Base-by-base conservation (phyloP, 2,329 filamentous ascomycete genomes). In the Stylonectria norvegica region DNA sequence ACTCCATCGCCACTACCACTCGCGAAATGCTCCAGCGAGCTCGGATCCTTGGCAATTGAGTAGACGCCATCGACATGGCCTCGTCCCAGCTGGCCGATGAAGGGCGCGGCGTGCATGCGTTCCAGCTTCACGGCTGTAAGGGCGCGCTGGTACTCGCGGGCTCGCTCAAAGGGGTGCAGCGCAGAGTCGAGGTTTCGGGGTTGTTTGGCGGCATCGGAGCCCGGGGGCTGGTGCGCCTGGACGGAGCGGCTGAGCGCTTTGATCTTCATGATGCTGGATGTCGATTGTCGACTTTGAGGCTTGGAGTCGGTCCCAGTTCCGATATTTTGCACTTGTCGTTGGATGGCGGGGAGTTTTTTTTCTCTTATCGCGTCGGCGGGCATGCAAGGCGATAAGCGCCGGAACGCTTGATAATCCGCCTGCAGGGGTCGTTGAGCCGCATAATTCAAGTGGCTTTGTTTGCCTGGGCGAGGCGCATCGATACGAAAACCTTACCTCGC, bases 1-100 rank as follows among this genome's bases (percentile, higher is more conserved):
- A 96, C 81, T 50, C 93, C 91, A 64, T 98, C 93, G 49, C 90
- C 90, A 52, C 85, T 89, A 30, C 87, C 89, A 58, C 86, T 91
- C 5, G 89, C 88, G 53, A 90, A 79, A 42, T 83, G 73, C 54
- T 88, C 78, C 18, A 91, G 67, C 6, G 82, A 83, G 52, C 79
- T 81, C 5, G 85, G 85, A 54, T 93, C 88, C 63, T 89, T 89
- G 44, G 85, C 84, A 63, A 93, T 80, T 23, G 79, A 79, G 64
- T 91, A 93, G 23, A 71, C 67, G 48, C 93, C 93, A 59, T 98
- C 93, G 40, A 96, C 87, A 67, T 98, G 93, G 15, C 93, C 91
- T 20, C 80, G 76, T 38, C 91, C 91, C 17, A 98, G 79, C 63
- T 96, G 88, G 1, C 78, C 86, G 31, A 98, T 69, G 59, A 95